Percentiles rank a stretch among this genome's conserved stretches.
These are phyloP conservation scores for Coelastrella sp. DNA, from an alignment of 139 green algal species.

Conservation along the genomic window DNA sequence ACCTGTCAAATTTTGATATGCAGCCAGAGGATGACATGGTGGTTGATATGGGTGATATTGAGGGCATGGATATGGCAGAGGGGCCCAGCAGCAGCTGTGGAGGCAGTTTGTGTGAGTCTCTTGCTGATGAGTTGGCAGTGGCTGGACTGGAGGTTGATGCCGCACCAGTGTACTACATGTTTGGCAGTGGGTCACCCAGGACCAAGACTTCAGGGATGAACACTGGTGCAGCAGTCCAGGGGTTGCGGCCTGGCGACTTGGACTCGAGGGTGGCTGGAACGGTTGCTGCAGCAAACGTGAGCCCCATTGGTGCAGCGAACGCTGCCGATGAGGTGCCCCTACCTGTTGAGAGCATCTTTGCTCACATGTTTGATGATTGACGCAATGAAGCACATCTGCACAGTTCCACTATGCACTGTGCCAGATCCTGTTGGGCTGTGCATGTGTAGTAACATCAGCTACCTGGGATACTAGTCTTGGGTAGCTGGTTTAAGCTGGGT, in stretches of 20 bases:
- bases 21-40: neutral
- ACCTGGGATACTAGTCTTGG: too few relatives aligned
- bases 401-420: too few relatives aligned
- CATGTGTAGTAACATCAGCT: neutral
- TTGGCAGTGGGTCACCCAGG: neutral
- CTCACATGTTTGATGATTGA: constrained; percentile 40
- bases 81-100: neutral
- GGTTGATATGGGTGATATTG: neutral
- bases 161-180: constrained; percentile 2
- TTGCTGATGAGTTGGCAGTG: constrained; percentile 25
- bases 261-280: neutral
- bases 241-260: neutral
- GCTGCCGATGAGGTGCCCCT: neutral
- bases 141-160: constrained; percentile 11
- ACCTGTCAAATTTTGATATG: neutral
- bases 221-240: neutral
- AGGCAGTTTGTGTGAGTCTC: constrained; percentile 30
- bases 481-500: too few relatives aligned
- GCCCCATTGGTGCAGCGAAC: constrained; percentile 4
- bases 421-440: too few relatives aligned
- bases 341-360: neutral
- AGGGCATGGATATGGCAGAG: neutral
- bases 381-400: neutral
- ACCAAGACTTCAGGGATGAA: neutral
- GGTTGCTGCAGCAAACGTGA: too few relatives aligned